phyloP scores from a whole-genome alignment of 805 yeast genomes.

The Barnettozyma wickerhamii region DNA sequence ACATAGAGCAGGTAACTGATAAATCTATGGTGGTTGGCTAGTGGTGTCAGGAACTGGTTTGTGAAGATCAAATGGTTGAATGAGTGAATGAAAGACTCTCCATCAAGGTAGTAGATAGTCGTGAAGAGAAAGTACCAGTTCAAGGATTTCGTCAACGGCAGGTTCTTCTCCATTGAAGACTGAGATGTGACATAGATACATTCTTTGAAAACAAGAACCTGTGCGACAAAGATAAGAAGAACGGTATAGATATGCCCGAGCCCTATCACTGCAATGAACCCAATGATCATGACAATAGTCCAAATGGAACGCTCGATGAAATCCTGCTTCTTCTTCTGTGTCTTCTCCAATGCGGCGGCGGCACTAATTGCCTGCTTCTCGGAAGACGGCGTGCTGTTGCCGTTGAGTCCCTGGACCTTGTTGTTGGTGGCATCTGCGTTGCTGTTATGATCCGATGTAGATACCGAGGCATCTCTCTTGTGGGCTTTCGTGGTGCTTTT shows the following conservation, averaged over 20 bases:
- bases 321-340: conserved; percentile 74
- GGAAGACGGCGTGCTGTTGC: too few relatives aligned
- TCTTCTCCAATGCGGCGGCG: too few relatives aligned
- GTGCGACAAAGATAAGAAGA: conserved; percentile 63
- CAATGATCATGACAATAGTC: conserved; percentile 87
- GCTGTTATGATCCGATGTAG: too few relatives aligned
- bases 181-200: conserved; percentile 79
- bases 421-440: too few relatives aligned
- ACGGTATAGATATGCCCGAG: conserved; percentile 87
- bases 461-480: too few relatives aligned
- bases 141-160: conserved; percentile 77
- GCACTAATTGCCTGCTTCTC: too few relatives aligned
- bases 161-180: conserved; percentile 76
- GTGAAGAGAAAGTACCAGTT: conserved; percentile 91
- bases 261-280: conserved; percentile 63
- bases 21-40: conserved; percentile 77
- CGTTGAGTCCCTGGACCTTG: too few relatives aligned
- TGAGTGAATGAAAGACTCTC: conserved; percentile 71
- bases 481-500: too few relatives aligned
- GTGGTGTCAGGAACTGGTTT: conserved; percentile 48
- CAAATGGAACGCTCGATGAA: conserved; percentile 86
- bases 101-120: conserved; percentile 87
- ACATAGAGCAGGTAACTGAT: conserved; percentile 80
- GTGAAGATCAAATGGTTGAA: conserved; percentile 50
- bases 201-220: conserved; percentile 84